Evolutionary conservation across 192 early-diverging fungal species (phyloP).

Genomic region (Coemansia sp.): DNA sequence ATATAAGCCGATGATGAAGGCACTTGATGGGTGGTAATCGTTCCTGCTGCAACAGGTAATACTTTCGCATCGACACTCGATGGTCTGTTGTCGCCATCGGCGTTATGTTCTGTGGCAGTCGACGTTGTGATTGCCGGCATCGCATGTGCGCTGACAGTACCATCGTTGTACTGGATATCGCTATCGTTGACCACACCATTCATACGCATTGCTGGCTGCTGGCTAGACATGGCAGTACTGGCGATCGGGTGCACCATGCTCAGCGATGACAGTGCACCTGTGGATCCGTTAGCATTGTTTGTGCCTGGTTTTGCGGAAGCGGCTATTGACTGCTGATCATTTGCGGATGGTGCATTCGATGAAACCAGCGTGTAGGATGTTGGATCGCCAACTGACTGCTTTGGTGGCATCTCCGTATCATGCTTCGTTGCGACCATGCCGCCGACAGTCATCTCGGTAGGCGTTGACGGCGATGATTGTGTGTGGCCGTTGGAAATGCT

Average conservation of each 20-base stretch:
- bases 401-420: not conserved
- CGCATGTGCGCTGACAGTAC: not conserved
- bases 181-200: not conserved
- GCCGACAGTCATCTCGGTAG: constrained; percentile 12
- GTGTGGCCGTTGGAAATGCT: constrained; percentile 29
- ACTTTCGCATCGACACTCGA: not conserved
- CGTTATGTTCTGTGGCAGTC: not conserved
- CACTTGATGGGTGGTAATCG: not conserved
- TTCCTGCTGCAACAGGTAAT: constrained; percentile 4
- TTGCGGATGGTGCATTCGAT: not conserved
- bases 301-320: not conserved
- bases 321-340: not conserved
- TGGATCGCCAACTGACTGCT: constrained; percentile 12
- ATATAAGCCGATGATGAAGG: not conserved
- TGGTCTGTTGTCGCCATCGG: no score
- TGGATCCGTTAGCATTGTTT: not conserved
- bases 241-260: constrained; percentile 36
- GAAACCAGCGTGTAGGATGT: constrained; percentile 20
- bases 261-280: constrained; percentile 27
- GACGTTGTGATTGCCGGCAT: not conserved
- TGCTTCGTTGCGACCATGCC: not conserved
- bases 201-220: not conserved
- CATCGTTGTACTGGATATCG: not conserved
- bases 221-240: not conserved
- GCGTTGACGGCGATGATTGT: constrained; percentile 39